These are phyloP conservation scores for Solanum tarijense DNA, from an alignment of 257 asterid species.

Conservation along the genomic window DNA sequence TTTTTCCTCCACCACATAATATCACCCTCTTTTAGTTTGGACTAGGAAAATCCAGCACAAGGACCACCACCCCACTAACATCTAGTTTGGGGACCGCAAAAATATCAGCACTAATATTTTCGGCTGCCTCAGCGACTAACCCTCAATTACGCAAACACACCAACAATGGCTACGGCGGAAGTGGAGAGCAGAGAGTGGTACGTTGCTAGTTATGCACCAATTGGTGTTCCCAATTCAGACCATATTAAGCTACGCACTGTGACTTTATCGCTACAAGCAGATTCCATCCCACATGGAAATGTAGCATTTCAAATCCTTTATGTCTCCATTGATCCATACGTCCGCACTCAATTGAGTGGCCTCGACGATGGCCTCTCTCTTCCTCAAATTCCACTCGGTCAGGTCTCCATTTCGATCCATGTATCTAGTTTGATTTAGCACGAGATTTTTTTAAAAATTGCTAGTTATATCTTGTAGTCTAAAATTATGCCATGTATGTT, in stretches of 20 bases:
- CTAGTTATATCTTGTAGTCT: too few relatives aligned
- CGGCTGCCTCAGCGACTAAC: too few relatives aligned
- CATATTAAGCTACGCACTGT: neutral
- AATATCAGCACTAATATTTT: too few relatives aligned
- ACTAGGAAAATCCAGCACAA: too few relatives aligned
- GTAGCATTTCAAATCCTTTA: neutral
- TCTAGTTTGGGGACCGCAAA: too few relatives aligned
- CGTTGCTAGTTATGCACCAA: neutral
- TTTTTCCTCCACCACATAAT: too few relatives aligned
- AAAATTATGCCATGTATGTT: too few relatives aligned
- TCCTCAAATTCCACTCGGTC: neutral
- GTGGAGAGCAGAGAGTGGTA: neutral
- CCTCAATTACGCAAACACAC: neutral
- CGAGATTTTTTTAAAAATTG: too few relatives aligned
- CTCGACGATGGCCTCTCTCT: neutral
- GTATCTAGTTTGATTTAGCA: neutral
- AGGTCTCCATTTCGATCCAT: neutral
- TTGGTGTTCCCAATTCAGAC: neutral
- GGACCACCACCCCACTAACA: too few relatives aligned
- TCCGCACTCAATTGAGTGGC: neutral
- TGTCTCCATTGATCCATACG: neutral
- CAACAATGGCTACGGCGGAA: neutral
- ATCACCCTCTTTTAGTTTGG: too few relatives aligned
- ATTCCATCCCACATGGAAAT: neutral
- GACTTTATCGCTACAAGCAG: neutral